phyloP scores from a whole-genome alignment of 2,329 filamentous ascomycete species.

The Tolypocladium sp. region DNA sequence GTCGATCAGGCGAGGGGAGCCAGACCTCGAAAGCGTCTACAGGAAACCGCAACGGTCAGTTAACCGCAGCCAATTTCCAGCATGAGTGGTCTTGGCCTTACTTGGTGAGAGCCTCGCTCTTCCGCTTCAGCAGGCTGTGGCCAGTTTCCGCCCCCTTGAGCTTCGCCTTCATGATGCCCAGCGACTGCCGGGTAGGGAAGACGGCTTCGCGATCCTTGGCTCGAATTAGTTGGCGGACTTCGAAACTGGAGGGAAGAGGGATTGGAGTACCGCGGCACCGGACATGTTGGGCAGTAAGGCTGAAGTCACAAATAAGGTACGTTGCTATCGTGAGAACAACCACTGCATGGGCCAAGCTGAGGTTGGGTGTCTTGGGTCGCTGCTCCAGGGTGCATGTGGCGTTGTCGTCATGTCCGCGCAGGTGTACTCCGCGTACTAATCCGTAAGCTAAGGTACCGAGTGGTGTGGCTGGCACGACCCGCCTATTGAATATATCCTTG shows the following conservation, averaged over 20 bases:
- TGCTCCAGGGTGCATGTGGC: not conserved
- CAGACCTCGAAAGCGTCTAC: constrained; percentile 80
- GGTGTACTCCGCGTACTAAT: not conserved
- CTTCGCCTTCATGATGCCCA: constrained; percentile 96
- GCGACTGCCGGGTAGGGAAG: constrained; percentile 93
- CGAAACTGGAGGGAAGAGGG: not conserved
- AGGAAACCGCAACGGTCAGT: constrained; percentile 2
- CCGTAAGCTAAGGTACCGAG: too few species aligned
- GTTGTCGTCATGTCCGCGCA: not conserved
- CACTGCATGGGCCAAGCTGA: not conserved
- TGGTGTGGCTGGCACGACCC: not conserved
- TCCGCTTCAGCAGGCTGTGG: constrained; percentile 91
- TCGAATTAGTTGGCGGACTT: not conserved
- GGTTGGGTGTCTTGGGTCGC: not conserved
- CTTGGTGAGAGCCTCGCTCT: constrained; percentile 98
- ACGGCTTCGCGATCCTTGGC: constrained; percentile 83
- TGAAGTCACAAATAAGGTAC: not conserved
- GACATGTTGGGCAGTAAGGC: constrained; percentile 16
- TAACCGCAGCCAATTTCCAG: not conserved
- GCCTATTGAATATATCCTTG: not conserved
- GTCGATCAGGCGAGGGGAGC: not conserved
- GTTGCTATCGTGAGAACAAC: not conserved
- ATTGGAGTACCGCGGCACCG: constrained; percentile 17
- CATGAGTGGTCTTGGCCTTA: constrained; percentile 32
- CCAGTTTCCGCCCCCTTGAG: constrained; percentile 88